Evolutionary conservation across 192 early-diverging fungal species (phyloP).

Genomic region (Entomortierella parvispora): DNA sequence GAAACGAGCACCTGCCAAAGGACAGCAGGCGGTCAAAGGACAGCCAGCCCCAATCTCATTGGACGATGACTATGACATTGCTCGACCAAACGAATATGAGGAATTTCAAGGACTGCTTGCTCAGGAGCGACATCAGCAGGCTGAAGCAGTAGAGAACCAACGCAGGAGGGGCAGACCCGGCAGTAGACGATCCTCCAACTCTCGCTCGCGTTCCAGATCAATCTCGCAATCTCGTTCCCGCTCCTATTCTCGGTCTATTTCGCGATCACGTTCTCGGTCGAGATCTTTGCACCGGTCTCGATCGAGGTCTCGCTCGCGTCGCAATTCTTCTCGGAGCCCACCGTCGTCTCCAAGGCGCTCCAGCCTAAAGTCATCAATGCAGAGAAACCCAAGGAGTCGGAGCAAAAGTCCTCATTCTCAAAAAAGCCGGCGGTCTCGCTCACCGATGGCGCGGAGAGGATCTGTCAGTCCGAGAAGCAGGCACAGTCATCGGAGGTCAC

Average conservation of each 20-base stretch:
- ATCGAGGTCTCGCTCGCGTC: slow-evolving; percentile 25
- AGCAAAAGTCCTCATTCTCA: slow-evolving; percentile 11
- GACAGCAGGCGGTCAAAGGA: slow-evolving; percentile 24
- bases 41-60: slow-evolving; percentile 52
- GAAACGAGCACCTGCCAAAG: slow-evolving; percentile 34
- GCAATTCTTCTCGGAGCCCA: background rate
- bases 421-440: background rate
- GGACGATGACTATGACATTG: slow-evolving; percentile 73
- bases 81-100: slow-evolving; percentile 78
- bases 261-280: slow-evolving; percentile 30
- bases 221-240: slow-evolving; percentile 10
- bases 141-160: slow-evolving; percentile 31
- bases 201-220: slow-evolving; percentile 19
- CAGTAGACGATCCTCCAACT: slow-evolving; percentile 2
- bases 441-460: background rate
- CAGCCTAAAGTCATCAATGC: background rate
- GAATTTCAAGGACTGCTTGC: slow-evolving; percentile 62
- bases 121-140: slow-evolving; percentile 59
- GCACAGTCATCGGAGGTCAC: slow-evolving; percentile 15
- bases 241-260: slow-evolving; percentile 21
- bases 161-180: slow-evolving; percentile 6
- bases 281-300: background rate
- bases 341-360: background rate
- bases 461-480: background rate
- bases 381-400: slow-evolving; percentile 6